These are phyloP conservation scores for Arachnomyces sp. DNA, from an alignment of 2,329 filamentous ascomycete genomes.

Conservation along the genomic window DNA sequence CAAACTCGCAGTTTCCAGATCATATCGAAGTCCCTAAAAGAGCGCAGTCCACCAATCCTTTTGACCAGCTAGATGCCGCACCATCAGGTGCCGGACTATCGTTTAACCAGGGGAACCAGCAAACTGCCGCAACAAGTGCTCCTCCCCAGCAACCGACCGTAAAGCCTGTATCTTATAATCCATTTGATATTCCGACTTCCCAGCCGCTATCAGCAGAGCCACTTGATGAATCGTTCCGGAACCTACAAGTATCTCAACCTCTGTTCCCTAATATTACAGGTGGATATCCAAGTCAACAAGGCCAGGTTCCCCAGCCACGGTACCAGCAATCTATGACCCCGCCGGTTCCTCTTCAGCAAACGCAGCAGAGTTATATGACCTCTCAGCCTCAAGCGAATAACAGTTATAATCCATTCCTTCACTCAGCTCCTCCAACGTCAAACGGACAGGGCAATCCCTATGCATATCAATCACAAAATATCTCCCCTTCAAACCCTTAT, in stretches of 20 bases:
- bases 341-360: conserved; percentile 24
- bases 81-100: conserved; percentile 13
- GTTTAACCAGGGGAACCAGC: conserved; percentile 21
- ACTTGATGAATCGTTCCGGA: conserved; percentile 63
- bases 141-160: conserved; percentile 26
- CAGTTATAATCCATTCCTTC: conserved; percentile 38
- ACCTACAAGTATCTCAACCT: conserved; percentile 62
- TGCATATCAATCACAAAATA: conserved; percentile 12
- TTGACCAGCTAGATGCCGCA: conserved; percentile 48
- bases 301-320: conserved; percentile 30
- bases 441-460: conserved; percentile 13
- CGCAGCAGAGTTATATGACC: too few relatives aligned
- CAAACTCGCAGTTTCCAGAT: conserved; percentile 12
- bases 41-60: conserved; percentile 55
- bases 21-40: conserved; percentile 12
- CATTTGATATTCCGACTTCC: conserved; percentile 50
- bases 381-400: conserved; percentile 11
- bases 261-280: conserved; percentile 72
- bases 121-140: conserved; percentile 19
- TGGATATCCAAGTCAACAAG: conserved; percentile 42
- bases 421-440: conserved; percentile 24
- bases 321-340: conserved; percentile 39
- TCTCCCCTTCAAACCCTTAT: conserved; percentile 21
- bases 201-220: conserved; percentile 25
- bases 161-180: conserved; percentile 49